Evolutionary conservation across 1,139 yeast genomes (phyloP).

Genomic region (Geotrichum candidum): DNA sequence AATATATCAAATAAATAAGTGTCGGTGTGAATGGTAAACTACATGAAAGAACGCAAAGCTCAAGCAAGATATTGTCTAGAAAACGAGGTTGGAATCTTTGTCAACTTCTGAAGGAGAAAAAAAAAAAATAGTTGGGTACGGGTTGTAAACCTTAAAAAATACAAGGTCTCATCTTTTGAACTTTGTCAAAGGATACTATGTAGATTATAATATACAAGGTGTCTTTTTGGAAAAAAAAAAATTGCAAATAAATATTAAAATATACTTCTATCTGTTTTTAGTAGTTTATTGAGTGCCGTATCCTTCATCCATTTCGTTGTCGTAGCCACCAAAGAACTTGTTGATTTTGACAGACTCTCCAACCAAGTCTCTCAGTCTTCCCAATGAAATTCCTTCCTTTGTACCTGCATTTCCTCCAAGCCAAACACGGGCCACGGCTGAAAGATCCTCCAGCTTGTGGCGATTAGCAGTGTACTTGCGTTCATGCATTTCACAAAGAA

Average conservation of each 20-base stretch:
- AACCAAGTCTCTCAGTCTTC: constrained; percentile 31
- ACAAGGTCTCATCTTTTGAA: not conserved
- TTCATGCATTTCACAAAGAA: constrained; percentile 18
- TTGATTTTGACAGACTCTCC: constrained; percentile 32
- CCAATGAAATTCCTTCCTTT: constrained; percentile 28
- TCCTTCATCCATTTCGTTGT: constrained; percentile 26
- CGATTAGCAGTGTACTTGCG: constrained; percentile 12
- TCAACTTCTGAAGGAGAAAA: not conserved
- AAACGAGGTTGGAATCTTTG: not conserved
- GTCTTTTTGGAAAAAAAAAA: no score
- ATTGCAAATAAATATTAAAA: no score
- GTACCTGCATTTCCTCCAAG: constrained; percentile 36
- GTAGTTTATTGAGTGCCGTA: constrained; percentile 21
- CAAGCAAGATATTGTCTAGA: not conserved
- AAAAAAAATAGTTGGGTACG: not conserved
- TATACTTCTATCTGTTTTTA: no score
- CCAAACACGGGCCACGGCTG: constrained; percentile 35
- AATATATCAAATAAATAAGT: not conserved
- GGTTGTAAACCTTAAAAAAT: not conserved
- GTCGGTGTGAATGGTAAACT: not conserved
- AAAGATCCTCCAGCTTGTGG: constrained; percentile 20
- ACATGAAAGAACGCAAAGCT: not conserved
- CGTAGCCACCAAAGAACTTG: constrained; percentile 30
- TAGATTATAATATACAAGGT: no score
- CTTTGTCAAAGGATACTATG: not conserved